Base-by-base conservation (phyloP, 768 basidiomycete genomes). In the Baorangia bicolor region DNA sequence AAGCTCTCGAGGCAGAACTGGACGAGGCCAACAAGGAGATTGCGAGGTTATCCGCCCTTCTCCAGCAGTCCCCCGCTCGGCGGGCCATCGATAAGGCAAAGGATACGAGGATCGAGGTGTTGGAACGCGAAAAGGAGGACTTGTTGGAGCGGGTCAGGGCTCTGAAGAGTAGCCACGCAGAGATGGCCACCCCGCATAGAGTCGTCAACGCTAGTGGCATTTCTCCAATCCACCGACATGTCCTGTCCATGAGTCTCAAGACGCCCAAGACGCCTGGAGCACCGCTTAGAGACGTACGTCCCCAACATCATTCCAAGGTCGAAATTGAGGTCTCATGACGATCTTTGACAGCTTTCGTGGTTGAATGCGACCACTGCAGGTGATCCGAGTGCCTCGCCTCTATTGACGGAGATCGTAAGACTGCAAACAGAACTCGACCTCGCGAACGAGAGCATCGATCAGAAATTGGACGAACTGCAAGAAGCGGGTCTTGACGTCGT, bases 361-460 rank as follows among this genome's bases (percentile, higher is more conserved):
- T 65, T 90, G 47, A 84, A 90, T 60, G 81, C 71, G 21, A 86
- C 85, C 4, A 75, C 78, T 7, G 69, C 76, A 0, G 65, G 63
- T 5, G 87, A 88, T 56, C 77, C 79, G 6, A 77, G 81, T 13
- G 71, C 81, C 3, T 76, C 86, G 4, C 88, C 88, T 31, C 70
- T 91, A 18, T 67, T 92, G n/a, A 73, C 78, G 2, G 88, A 94
- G 68, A 89, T 94, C 47, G 78, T 76, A 48, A 81, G 87, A 23
- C 75, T 94, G 35, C 87, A 93, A 62, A 76, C 75, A 18, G 87
- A 94, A 61, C 84, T 94, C 27, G 87, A 88, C 58, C 78, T 68
- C 3, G 92, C 92, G 11, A 93, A 95, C 66, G 85, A 88, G 34
- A 88, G 82, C 62, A 90, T 95, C 51, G 94, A 95, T 62, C 87